Evolutionary conservation across 2,329 filamentous ascomycete species (phyloP).

Genomic region (Colletotrichum magnum): DNA sequence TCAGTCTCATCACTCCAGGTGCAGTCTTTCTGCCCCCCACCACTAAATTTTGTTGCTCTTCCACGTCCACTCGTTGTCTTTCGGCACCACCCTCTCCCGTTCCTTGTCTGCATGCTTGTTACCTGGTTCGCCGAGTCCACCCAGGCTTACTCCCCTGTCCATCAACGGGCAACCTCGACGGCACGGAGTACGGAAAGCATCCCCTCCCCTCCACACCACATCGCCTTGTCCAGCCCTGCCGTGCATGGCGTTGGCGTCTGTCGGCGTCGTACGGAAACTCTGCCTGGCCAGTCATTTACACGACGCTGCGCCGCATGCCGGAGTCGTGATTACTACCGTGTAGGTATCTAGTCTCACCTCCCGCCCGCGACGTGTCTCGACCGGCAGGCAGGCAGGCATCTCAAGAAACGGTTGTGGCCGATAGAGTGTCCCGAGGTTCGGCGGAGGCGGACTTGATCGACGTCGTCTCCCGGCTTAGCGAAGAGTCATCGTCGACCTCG

Average conservation of each 20-base stretch:
- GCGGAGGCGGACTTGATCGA: conserved; percentile 9
- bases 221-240: not conserved
- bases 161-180: too few relatives aligned
- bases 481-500: not conserved
- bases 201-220: too few relatives aligned
- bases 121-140: not conserved
- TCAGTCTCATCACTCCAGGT: too few relatives aligned
- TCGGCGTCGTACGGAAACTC: not conserved
- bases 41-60: too few relatives aligned
- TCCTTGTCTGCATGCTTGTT: not conserved
- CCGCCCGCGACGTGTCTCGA: too few relatives aligned
- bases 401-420: not conserved
- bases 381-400: not conserved
- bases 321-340: too few relatives aligned
- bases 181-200: not conserved
- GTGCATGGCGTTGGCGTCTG: not conserved
- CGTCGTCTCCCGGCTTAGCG: conserved; percentile 3
- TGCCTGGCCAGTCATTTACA: not conserved
- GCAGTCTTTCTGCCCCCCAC: too few relatives aligned
- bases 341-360: too few relatives aligned
- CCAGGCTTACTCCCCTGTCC: conserved; percentile 6
- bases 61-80: conserved; percentile 20
- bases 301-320: too few relatives aligned
- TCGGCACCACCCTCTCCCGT: conserved; percentile 19
- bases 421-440: conserved; percentile 5